Evolutionary conservation across 2,329 filamentous ascomycete genomes (phyloP), one percentile per base, ranked within the genome.

Genomic region (Chaetomium strumarium): DNA sequence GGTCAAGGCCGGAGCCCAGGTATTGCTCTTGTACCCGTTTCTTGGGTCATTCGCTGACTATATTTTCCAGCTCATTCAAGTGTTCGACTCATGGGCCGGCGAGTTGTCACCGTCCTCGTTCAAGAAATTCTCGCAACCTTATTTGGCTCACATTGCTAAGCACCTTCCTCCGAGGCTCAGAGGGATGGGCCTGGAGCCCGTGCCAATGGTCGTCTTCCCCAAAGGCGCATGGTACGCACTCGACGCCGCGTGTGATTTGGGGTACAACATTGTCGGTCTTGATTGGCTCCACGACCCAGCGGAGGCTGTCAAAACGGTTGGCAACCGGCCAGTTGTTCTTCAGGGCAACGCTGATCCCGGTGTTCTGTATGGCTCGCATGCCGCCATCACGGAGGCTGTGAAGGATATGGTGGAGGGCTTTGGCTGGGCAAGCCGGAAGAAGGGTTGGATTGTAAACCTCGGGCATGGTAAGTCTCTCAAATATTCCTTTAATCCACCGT

Each of bases 41-140:
- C 7, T 29, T 13, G 6, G 0, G n/a, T 30, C 24, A 13, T 16
- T 12, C 8, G 29, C 59, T 64, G 34, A 61, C 53, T 19, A 10
- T 24, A 17, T 10, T 4, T 16, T 20, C 16, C 55, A 88, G 84
- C 81, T 96, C 67, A 77, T 97, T 29, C 93, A 97, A 77, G 90
- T 99, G 12, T 99, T 99, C 66, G 93, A 99, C 68, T 97, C 92
- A 0, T 99, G 93, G 92, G 93, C 93, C 2, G 91, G 90, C 39
- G 93, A 99, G 72, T 78, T 99, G 42, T 90, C 88, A 9, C 92
- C 93, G 1, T 72, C 81, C 7, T 83, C 87, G 1, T 99, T 96
- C 75, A 85, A 85, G 65, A 76, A 85, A 51, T 95, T 97, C 68
- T 85, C 89, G 2, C 80, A 93, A 60, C 93, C 93, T 1, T 96